Base-by-base conservation (phyloP, 768 basidiomycete species). In the Lentinula boryana region DNA sequence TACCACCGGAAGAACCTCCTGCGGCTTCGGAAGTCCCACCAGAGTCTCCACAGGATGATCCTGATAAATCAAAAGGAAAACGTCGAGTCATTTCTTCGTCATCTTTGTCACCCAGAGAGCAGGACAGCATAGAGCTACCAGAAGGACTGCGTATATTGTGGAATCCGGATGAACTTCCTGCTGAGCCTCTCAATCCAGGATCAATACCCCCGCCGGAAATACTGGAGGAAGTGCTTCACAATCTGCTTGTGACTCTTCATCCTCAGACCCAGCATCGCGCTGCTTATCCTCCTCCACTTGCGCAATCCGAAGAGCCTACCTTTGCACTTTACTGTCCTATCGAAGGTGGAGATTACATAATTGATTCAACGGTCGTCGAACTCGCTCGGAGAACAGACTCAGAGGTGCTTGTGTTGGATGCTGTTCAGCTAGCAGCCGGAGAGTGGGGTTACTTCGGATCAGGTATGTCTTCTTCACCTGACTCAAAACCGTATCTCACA, bases 321-420 rank as follows among this genome's bases (percentile, higher is more conserved):
- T 75, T 95, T n/a, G 90, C 85, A 0, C 72, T 95, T 4, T 93
- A 91, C 71, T 93, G 90, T 64, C 95, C 95, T 5, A 87, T 93
- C 61, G 88, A 90, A 70, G 95, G 95, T 36, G 93, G 91, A 5
- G 88, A 93, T 63, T 86, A 89, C 69, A 80, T 95, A 23, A 79
- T 95, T 21, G 88, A 90, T 68, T 83, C 85, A 18, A 90, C 93
- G 3, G 86, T 96, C 10, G 78, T 81, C 41, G 89, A 92, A 69
- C 74, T 95, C 63, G 93, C 91, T 5, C 80, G 82, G 52, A 80
- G 81, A 57, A 84, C 87, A 2, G 84, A 82, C 31, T 83, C 93
- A 18, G 95, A 97, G 63, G 86, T 97, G 10, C 78, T 95, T 8
- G 83, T 94, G 13, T 69, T 98, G 54, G 95, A 98, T 74, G 78